Percentiles rank a stretch among this genome's conserved stretches.
Conservation (phyloP, 331 rosid species). For the Prunus yedoensis region DNA sequence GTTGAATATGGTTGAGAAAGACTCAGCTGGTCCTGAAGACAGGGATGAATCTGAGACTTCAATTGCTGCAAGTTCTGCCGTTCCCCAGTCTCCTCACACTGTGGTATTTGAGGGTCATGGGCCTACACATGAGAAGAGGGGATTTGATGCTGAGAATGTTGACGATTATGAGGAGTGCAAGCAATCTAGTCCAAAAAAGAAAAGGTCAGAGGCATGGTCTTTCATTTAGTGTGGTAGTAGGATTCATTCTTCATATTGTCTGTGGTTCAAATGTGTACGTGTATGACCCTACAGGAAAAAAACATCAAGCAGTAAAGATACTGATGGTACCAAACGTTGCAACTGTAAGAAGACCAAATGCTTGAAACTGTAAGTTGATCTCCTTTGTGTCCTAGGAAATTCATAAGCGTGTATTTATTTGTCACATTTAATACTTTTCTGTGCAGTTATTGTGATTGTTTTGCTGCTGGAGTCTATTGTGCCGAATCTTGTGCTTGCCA, state of each 20-base stretch:
- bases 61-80: conserved; percentile 28
- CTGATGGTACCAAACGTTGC: conserved; percentile 53
- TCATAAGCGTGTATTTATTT: neutral
- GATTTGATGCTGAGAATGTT: conserved; percentile 19
- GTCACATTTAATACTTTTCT: conserved; percentile 13
- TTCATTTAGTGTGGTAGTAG: neutral
- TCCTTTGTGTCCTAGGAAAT: neutral
- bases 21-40: conserved; percentile 30
- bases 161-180: conserved; percentile 33
- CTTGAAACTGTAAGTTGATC: conserved; percentile 68
- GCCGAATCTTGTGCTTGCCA: conserved; percentile 54
- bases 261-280: conserved; percentile 21
- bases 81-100: conserved; percentile 27
- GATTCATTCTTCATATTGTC: neutral
- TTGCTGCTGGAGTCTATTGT: conserved; percentile 64
- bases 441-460: conserved; percentile 74
- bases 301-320: conserved; percentile 26
- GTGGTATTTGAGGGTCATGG: conserved; percentile 26
- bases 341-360: conserved; percentile 70
- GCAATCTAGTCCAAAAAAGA: conserved; percentile 40
- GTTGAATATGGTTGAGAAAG: conserved; percentile 21
- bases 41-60: conserved; percentile 30
- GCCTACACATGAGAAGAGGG: conserved; percentile 31
- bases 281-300: conserved; percentile 49
- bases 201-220: conserved; percentile 43